phyloP scores from a whole-genome alignment of 2,329 filamentous ascomycete genomes.

The Aspergillus sp. region DNA sequence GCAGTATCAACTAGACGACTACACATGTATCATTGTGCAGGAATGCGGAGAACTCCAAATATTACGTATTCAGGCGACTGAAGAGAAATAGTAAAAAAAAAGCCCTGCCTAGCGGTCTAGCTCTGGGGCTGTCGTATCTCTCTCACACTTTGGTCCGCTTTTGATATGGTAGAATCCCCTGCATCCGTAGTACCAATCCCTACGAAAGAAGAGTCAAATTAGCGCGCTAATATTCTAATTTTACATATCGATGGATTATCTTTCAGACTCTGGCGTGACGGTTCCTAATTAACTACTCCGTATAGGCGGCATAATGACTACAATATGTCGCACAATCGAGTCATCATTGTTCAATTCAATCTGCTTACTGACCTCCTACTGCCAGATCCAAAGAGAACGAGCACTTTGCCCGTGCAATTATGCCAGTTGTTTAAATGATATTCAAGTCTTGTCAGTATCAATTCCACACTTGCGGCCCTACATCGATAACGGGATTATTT shows the following conservation, averaged over 20 bases:
- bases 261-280: background rate
- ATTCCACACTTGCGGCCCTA: background rate
- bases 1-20: constrained; percentile 3
- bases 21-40: constrained; percentile 3
- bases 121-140: constrained; percentile 21
- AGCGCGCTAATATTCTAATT: background rate
- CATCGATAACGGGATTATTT: background rate
- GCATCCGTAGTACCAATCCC: background rate
- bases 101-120: constrained; percentile 20
- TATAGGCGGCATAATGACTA: background rate
- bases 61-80: background rate
- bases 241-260: background rate
- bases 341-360: background rate
- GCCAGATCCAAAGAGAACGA: background rate
- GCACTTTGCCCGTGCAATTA: background rate
- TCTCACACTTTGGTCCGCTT: background rate
- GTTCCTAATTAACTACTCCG: background rate
- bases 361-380: background rate
- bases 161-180: constrained; percentile 5
- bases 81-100: constrained; percentile 6
- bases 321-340: constrained; percentile 2
- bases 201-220: background rate
- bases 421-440: background rate
- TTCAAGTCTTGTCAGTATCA: background rate
- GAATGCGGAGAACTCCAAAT: background rate